Base-by-base conservation (phyloP, 352 stramenopile species). In the Phytophthora sp. region DNA sequence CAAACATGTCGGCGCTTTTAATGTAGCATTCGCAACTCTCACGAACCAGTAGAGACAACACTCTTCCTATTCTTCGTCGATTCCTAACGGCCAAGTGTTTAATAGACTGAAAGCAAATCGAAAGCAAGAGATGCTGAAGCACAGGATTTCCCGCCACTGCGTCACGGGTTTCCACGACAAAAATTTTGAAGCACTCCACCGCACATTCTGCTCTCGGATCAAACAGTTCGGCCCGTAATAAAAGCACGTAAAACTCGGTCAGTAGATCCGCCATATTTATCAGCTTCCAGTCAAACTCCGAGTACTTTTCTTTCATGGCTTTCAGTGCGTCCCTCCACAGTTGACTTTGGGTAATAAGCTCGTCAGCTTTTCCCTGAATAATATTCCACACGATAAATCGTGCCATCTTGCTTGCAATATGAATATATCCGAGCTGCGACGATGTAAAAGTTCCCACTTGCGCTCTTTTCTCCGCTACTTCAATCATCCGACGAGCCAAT, bases 41-140 rank as follows among this genome's bases (percentile, higher is more conserved):
- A 15, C 83, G 82, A 33, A 94, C 68, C n/a, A 90, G 72, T 23
- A 76, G 74, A 18, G 82, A 78, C 18, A 94, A 60, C 7, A 64
- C 64, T 15, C 50, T 69, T 21, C 63, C 68, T 8, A 86, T 72
- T 27, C 68, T 42, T 33, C 60, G 73, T 16, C 71, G 57, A 49
- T 66, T 74, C 29, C 58, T 76, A 41, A 53, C 53, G 4, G 69
- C 66, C n/a, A 86, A 49, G 15, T 78, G 69, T 41, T 83, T 79
- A 11, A 91, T 79, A 30, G 80, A 73, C 45, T 91, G 73, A 35
- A 96, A 93, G 30, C 80, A 77, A 57, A 94, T 86, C 11, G 79
- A 80, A 5, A 96, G 69, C 16, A 91, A 51, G n/a, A 93, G 35
- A 31, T 86, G 77, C 54, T 94, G 84, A 2, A 94, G 52, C 11